Evolutionary conservation across 768 basidiomycete genomes (phyloP).

Genomic region (Terana coerulea): DNA sequence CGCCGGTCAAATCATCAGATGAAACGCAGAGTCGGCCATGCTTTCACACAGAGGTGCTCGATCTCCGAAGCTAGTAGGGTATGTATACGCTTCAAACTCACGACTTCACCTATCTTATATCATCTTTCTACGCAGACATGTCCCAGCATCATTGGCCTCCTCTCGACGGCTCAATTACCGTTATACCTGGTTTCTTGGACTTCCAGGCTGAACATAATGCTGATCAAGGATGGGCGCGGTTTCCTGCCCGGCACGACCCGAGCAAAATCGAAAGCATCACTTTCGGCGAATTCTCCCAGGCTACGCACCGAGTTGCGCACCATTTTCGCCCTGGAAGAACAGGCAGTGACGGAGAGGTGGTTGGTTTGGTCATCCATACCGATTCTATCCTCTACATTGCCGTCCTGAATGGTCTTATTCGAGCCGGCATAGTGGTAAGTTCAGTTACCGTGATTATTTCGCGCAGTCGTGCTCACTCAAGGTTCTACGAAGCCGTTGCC

Average conservation of each 20-base stretch:
- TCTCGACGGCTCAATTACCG: conserved; percentile 14
- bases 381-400: conserved; percentile 15
- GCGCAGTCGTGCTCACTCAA: background rate
- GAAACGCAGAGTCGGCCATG: no score
- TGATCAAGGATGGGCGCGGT: conserved; percentile 9
- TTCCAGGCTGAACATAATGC: conserved; percentile 18
- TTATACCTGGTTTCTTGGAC: conserved; percentile 16
- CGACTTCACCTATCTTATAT: no score
- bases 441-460: background rate
- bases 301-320: conserved; percentile 14
- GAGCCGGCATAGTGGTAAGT: conserved; percentile 14
- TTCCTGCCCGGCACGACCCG: conserved; percentile 3
- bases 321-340: background rate
- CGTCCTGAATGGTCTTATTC: conserved; percentile 5
- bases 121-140: no score
- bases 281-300: conserved; percentile 10
- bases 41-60: no score
- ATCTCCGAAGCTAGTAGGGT: no score
- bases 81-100: no score
- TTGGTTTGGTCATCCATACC: conserved; percentile 13
- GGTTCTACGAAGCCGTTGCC: conserved; percentile 7
- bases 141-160: conserved; percentile 7
- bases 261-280: conserved; percentile 1
- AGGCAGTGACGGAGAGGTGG: conserved; percentile 1
- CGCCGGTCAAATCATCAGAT: no score